Evolutionary conservation across 345 rosid species (phyloP), one percentile per base, ranked within the genome.

Genomic region (Salix koriyanagi): DNA sequence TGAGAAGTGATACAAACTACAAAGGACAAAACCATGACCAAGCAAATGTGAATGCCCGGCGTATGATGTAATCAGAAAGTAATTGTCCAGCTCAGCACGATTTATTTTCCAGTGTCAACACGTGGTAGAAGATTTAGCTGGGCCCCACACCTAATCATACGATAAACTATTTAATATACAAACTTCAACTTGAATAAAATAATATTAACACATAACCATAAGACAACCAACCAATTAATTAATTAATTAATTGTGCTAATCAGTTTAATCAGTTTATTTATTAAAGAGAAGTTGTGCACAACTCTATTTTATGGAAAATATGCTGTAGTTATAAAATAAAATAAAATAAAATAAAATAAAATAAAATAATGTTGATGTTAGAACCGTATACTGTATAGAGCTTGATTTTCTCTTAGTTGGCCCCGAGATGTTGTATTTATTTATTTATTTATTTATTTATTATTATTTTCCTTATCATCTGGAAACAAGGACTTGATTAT

Each of bases 1-100:
- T 42, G 46, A 58, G 18, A 46, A 46, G 52, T 3, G 52, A 15
- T 23, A 48, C 41, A 65, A 86, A 71, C 4, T 23, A 48, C 41
- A 65, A 86, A 71, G n/a, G 68, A 80, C 79, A 67, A 34, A 50
- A 71, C 46, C 12, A 42, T 9, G 3, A 69, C 61, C 56, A 68
- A 26, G 12, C 23, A 32, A 41, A 36, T 73, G 67, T 65, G 48
- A 75, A 75, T 73, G n/a, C 69, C 8, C 16, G 62, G 65, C 2
- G 7, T 1, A 39, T 44, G 78, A 58, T 21, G 67, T 23, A 48
- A 77, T 61, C 71, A 70, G n/a, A 71, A 67, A 82, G 84, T 2
- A 70, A 64, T 77, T 7, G 46, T 77, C 84, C 81, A 72, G 37
- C 81, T 85, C 85, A 78, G 81, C 85, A 67, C 4, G 36, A 69